Evolutionary conservation across 768 basidiomycete species (phyloP), one percentile per base, ranked within the genome.

Genomic region (Podaxis rugospora): DNA sequence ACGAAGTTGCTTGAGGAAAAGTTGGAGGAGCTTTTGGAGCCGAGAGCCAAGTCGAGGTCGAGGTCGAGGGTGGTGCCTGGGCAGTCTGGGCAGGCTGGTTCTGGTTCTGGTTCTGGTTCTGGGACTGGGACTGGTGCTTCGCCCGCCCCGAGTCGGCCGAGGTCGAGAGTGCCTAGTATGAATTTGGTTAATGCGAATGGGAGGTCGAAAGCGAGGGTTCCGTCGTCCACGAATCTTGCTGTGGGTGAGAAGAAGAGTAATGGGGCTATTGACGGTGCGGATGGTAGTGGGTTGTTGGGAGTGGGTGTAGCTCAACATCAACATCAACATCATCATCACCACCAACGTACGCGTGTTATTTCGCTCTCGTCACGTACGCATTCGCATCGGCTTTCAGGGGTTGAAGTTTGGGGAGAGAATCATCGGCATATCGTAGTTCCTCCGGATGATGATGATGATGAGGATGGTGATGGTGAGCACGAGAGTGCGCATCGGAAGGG

Each of bases 21-120:
- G 16, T 47, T 61, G 27, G 59, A 61, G 14, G 53, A 61, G n/a
- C 16, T 61, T 42, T 50, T 61, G 53, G 59, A 61, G 16, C 59
- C 59, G 18, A 54, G 52, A 39, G 23, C 23, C 1, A 23, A 23
- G 23, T 23, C 23, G 21, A 21, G 1, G 21, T 46, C 52, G 44
- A 35, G 59, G 23, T 61, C 44, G 25, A 46, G 51, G 18, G 42
- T 54, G 2, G 9, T 47, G 5, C 0, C 28, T 13, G 18, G 32
- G 2, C 21, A 28, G 49, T n/a, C n/a, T 18, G n/a, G n/a, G n/a
- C n/a, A n/a, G n/a, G n/a, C n/a, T n/a, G 32, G 52, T 16, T 35
- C 23, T 13, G 37, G n/a, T 27, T 21, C 21, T 21, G 21, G 21
- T 21, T 21, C 21, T 21, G n/a, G n/a, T n/a, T n/a, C n/a, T n/a